Percentiles rank a stretch among this genome's conserved stretches.
These are phyloP conservation scores for Tetrapisispora iriomotensis DNA, from an alignment of 805 yeast genomes.

Conservation along the genomic window DNA sequence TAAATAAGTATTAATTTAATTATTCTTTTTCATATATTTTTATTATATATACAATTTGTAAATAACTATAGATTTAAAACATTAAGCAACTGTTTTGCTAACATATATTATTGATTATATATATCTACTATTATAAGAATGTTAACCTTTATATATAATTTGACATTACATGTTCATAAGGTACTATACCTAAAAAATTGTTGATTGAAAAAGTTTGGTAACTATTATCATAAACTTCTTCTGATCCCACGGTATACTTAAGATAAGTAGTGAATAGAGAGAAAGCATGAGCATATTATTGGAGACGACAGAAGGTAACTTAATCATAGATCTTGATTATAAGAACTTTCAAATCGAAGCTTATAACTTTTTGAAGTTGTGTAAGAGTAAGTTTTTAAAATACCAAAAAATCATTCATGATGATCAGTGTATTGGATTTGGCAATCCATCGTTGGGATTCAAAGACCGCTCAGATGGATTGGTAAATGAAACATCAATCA, in stretches of 20 bases:
- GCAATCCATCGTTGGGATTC: background rate
- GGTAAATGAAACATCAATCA: conserved; percentile 1
- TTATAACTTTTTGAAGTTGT: conserved; percentile 4
- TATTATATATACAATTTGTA: too few species aligned
- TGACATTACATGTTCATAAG: too few species aligned
- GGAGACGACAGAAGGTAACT: conserved; percentile 1
- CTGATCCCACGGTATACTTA: too few species aligned
- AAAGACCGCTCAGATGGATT: background rate
- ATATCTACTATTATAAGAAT: too few species aligned
- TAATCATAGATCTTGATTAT: conserved; percentile 1
- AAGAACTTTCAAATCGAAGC: background rate
- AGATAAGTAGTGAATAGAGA: too few species aligned
- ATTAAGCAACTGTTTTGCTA: too few species aligned
- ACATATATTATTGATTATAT: too few species aligned
- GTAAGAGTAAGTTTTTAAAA: conserved; percentile 1
- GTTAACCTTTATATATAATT: too few species aligned
- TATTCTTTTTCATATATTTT: too few species aligned
- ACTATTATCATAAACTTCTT: too few species aligned
- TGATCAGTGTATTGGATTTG: background rate
- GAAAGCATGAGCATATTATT: conserved; percentile 4
- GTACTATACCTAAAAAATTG: too few species aligned
- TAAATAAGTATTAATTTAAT: background rate
- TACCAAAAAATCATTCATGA: background rate
- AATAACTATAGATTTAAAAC: background rate
- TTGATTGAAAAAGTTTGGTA: too few species aligned